phyloP scores from a whole-genome alignment of 108 stramenopile species.

The Cyclotella distinguenda region DNA sequence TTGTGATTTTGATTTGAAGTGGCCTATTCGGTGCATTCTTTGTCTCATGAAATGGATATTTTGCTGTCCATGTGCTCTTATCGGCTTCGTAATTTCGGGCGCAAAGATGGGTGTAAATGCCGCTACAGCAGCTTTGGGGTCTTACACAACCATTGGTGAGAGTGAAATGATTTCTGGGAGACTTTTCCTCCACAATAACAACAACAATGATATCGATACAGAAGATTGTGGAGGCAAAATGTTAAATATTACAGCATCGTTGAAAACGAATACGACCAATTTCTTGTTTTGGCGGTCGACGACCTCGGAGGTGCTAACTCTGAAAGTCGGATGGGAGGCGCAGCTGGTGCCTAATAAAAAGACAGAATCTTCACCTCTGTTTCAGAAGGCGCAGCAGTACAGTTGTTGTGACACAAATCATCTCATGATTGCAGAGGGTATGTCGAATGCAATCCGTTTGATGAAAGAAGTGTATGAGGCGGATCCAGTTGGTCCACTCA shows the following conservation, averaged over 20 bases:
- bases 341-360: background rate
- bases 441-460: background rate
- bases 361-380: background rate
- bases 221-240: conserved; percentile 6
- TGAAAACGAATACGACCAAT: background rate
- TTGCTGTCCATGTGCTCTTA: conserved; percentile 24
- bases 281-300: background rate
- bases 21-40: conserved; percentile 17
- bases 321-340: conserved; percentile 15
- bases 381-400: background rate
- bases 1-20: conserved; percentile 18
- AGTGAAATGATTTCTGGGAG: conserved; percentile 14
- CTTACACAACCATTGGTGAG: conserved; percentile 10
- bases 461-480: conserved; percentile 12
- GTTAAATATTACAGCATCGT: background rate
- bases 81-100: background rate
- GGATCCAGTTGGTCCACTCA: conserved; percentile 25
- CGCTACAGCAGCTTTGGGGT: conserved; percentile 16
- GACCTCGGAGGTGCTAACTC: background rate
- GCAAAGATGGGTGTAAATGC: conserved; percentile 12
- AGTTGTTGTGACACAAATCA: conserved; percentile 1
- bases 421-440: conserved; percentile 11
- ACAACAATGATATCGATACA: background rate
- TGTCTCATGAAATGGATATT: conserved; percentile 28
- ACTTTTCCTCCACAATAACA: background rate